phyloP scores from a whole-genome alignment of 179 eudicot species.

The Vitellaria paradoxa region DNA sequence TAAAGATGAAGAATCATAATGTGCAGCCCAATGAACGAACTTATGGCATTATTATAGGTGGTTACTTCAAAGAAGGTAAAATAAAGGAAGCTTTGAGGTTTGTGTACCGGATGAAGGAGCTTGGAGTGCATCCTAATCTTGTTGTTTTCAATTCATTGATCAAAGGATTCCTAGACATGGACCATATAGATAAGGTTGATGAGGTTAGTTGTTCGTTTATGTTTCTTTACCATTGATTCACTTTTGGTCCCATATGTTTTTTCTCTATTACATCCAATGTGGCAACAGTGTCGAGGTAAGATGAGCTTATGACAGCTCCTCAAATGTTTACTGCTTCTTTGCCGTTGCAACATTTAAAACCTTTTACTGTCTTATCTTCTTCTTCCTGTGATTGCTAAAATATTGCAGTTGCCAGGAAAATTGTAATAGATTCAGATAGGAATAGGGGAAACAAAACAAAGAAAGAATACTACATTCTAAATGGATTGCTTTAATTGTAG shows the following conservation, averaged over 20 bases:
- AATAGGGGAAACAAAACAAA: not conserved
- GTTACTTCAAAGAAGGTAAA: conserved; percentile 64
- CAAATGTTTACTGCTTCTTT: not conserved
- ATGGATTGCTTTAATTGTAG: not conserved
- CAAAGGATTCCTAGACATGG: conserved; percentile 55
- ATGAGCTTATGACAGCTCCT: not conserved
- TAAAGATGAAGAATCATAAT: conserved; percentile 51
- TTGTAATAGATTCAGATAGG: not conserved
- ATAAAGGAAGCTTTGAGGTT: conserved; percentile 59
- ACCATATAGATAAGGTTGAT: conserved; percentile 53
- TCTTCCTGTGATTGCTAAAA: not conserved
- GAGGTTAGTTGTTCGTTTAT: conserved; percentile 37
- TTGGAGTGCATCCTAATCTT: conserved; percentile 49
- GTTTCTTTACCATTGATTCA: conserved; percentile 4
- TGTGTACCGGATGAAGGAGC: conserved; percentile 58
- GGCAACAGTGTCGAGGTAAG: not conserved
- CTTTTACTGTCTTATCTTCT: not conserved
- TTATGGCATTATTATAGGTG: conserved; percentile 50
- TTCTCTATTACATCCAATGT: not conserved
- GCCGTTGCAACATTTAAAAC: not conserved
- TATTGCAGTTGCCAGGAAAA: not conserved
- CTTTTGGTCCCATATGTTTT: not conserved
- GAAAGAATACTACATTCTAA: not conserved
- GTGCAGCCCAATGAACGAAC: conserved; percentile 63
- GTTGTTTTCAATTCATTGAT: conserved; percentile 58